Base-by-base conservation (phyloP, 106 monocot genomes). In the Platanthera guangdongensis region DNA sequence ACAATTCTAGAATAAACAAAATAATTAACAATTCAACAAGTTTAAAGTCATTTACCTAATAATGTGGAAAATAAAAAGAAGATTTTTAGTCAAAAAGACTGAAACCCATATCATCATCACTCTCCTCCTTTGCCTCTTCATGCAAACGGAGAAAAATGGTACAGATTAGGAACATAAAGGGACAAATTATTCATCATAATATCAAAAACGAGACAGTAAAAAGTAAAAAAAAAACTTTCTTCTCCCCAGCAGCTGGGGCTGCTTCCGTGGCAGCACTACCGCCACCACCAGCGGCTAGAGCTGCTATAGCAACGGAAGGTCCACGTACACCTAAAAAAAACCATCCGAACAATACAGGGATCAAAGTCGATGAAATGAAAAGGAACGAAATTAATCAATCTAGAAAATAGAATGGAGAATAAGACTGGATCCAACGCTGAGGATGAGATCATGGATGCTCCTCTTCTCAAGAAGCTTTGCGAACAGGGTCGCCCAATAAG, bases 401-500 rank as follows among this genome's bases (percentile, higher is more conserved):
- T 62, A 18, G 7, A 16, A 54, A 59, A 57, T 16, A 8, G 15
- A 39, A 59, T 32, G 2, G 32, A 32, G 32, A 32, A 32, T 32
- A 0, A 63, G 21, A 76, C 77, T 51, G 67, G 67, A 65, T 67
- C 77, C 77, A 68, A 77, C 62, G 19, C 67, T 77, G 67, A 77
- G 16, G 30, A 77, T 51, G 67, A 77, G 77, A 50, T 77, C 77
- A 8, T 77, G 67, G 51, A 77, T 77, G 77, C 67, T 63, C 67
- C 50, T 77, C 68, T 67, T 68, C 77, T 77, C 68, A 52, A 77
- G 67, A 68, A 77, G 77, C 77, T 77, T 77, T 14, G 77, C 67
- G 51, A 77, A 67, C 18, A 77, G 62, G 48, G 65, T 65, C 50
- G 77, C 65, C 77, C 77, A 77, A 2, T 32, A 32, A 32, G 32